phyloP scores from a whole-genome alignment of 345 rosid species.

The Boechera divaricarpa region DNA sequence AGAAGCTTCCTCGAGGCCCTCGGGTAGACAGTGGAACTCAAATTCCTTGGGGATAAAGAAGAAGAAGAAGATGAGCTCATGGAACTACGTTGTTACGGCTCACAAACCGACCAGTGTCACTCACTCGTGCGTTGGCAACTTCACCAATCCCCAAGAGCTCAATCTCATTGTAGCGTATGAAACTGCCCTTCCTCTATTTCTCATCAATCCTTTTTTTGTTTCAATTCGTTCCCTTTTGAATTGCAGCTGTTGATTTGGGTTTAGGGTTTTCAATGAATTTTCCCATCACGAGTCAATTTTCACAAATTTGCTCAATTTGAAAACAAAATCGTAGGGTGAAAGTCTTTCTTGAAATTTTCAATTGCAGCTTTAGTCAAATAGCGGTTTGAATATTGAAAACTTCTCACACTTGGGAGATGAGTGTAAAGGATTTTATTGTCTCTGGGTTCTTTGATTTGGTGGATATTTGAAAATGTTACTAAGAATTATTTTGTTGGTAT shows the following conservation, averaged over 20 bases:
- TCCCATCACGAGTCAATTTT: constrained; percentile 7
- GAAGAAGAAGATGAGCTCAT: constrained; percentile 49
- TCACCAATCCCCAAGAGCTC: constrained; percentile 92
- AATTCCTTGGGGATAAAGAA: background rate
- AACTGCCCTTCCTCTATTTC: background rate
- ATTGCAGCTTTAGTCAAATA: constrained; percentile 1
- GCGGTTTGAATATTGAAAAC: background rate
- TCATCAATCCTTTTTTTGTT: background rate
- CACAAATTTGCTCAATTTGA: background rate
- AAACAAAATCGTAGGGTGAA: background rate
- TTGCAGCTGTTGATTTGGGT: constrained; percentile 25
- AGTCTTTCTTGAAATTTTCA: background rate
- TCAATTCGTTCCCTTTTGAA: background rate
- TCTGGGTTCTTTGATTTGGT: constrained; percentile 3
- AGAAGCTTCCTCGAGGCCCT: constrained; percentile 22
- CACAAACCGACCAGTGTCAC: constrained; percentile 90
- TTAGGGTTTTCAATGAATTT: constrained; percentile 37
- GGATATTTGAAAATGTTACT: background rate
- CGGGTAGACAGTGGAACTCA: constrained; percentile 9
- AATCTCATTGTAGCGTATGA: constrained; percentile 92
- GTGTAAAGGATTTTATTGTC: constrained; percentile 10
- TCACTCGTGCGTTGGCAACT: constrained; percentile 98
- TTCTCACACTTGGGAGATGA: constrained; percentile 4
- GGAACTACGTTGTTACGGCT: constrained; percentile 70
- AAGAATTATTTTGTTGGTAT: background rate